Evolutionary conservation across 306 rosid genomes (phyloP).

Genomic region (Elaeagnus macrophylla): DNA sequence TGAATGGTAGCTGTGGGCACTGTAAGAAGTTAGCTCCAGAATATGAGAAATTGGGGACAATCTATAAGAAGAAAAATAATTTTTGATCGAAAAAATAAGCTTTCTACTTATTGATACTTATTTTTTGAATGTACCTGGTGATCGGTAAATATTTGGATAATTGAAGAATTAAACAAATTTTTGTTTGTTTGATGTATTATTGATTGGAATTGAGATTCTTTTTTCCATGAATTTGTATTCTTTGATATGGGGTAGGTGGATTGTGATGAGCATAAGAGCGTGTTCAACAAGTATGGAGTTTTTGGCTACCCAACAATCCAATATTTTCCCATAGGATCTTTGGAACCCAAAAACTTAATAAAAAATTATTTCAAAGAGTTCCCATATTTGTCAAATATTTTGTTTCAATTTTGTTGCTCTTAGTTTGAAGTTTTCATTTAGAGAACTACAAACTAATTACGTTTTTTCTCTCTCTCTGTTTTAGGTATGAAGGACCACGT

Average conservation of each 20-base stretch:
- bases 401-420: conserved; percentile 19
- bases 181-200: not conserved
- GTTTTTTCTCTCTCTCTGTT: not conserved
- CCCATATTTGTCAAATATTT: conserved; percentile 36
- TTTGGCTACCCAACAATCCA: conserved; percentile 77
- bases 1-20: conserved; percentile 72
- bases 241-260: conserved; percentile 38
- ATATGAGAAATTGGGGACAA: conserved; percentile 62
- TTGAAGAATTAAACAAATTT: not conserved
- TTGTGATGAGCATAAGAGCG: conserved; percentile 70
- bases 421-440: not conserved
- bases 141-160: too few species aligned
- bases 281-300: conserved; percentile 66
- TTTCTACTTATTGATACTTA: not conserved
- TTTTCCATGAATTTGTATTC: not conserved
- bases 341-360: conserved; percentile 42
- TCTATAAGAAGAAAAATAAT: conserved; percentile 49
- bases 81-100: conserved; percentile 71
- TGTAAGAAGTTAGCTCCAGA: conserved; percentile 89
- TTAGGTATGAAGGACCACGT: conserved; percentile 67
- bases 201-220: not conserved
- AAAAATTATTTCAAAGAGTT: conserved; percentile 27
- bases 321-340: conserved; percentile 79
- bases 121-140: too few species aligned
- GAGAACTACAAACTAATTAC: too few species aligned